phyloP scores from a whole-genome alignment of 2,329 filamentous ascomycete genomes.

The Aureobasidium lini region DNA sequence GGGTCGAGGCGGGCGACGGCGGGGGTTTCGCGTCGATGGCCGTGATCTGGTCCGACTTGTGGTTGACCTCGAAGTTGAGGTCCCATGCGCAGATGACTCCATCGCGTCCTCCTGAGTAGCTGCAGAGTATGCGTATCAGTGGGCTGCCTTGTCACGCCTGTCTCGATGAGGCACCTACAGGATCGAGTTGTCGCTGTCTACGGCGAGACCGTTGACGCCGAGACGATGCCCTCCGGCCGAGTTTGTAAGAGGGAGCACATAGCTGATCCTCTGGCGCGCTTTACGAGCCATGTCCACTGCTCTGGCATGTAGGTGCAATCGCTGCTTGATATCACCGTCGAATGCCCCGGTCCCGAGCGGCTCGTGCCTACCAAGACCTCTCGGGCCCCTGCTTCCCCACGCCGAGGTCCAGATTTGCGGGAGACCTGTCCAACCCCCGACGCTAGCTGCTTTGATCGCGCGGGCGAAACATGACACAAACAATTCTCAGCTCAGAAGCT shows the following conservation, averaged over 20 bases:
- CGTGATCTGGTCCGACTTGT: constrained; percentile 24
- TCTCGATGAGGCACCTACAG: constrained; percentile 53
- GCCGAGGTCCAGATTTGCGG: constrained; percentile 2
- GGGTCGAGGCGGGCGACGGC: constrained; percentile 39
- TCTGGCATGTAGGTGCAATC: not conserved
- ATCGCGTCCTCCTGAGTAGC: constrained; percentile 92
- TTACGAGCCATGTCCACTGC: constrained; percentile 39
- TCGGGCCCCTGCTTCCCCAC: not conserved
- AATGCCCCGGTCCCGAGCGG: not conserved
- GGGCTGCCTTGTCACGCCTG: not conserved
- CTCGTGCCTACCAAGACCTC: not conserved
- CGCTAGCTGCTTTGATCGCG: not conserved
- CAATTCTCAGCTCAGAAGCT: not conserved
- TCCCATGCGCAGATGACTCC: constrained; percentile 96
- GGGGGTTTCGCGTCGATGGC: constrained; percentile 27
- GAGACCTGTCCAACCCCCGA: not conserved
- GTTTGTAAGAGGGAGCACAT: constrained; percentile 64
- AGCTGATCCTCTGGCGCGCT: constrained; percentile 47
- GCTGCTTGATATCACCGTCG: not conserved
- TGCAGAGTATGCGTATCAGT: constrained; percentile 35
- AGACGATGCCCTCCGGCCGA: constrained; percentile 79
- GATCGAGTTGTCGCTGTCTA: constrained; percentile 75
- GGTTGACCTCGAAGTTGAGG: constrained; percentile 61
- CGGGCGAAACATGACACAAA: too few relatives aligned
- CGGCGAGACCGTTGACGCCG: constrained; percentile 87